Conservation (phyloP, 2,329 filamentous ascomycete species). For the Xylariaceae sp. region DNA sequence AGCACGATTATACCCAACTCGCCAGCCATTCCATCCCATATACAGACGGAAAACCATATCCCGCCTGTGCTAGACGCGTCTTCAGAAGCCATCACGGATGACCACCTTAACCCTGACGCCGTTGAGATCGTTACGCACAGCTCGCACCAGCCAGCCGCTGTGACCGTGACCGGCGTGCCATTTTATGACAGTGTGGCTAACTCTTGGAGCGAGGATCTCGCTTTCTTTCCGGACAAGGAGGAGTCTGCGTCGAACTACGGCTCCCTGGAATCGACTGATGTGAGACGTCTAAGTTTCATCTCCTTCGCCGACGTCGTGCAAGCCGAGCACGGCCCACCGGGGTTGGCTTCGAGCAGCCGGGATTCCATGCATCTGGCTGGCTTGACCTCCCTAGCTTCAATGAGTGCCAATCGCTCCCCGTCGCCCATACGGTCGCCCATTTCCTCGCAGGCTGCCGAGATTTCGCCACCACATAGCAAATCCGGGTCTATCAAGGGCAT, state of each 20-base stretch:
- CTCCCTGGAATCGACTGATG: slow-evolving; percentile 68
- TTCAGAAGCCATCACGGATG: slow-evolving; percentile 85
- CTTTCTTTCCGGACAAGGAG: slow-evolving; percentile 47
- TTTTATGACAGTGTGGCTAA: slow-evolving; percentile 38
- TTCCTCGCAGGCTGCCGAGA: slow-evolving; percentile 62
- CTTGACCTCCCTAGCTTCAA: slow-evolving; percentile 53
- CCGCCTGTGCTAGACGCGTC: slow-evolving; percentile 87
- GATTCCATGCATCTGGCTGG: slow-evolving; percentile 67
- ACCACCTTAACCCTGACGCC: slow-evolving; percentile 74
- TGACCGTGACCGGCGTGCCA: slow-evolving; percentile 53
- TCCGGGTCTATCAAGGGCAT: slow-evolving; percentile 67
- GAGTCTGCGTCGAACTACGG: slow-evolving; percentile 72
- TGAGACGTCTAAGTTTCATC: slow-evolving; percentile 85
- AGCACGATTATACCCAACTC: slow-evolving; percentile 64
- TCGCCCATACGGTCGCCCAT: slow-evolving; percentile 76
- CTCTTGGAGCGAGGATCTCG: slow-evolving; percentile 54
- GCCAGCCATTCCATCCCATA: slow-evolving; percentile 85
- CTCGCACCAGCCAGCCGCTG: slow-evolving; percentile 72
- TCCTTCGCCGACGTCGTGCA: slow-evolving; percentile 96
- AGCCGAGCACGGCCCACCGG: slow-evolving; percentile 63
- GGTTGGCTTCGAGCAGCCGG: slow-evolving; percentile 47
- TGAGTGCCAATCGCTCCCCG: slow-evolving; percentile 59
- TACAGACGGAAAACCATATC: slow-evolving; percentile 90
- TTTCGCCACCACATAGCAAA: slow-evolving; percentile 71
- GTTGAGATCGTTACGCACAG: slow-evolving; percentile 90